phyloP scores from a whole-genome alignment of 495 filamentous ascomycete species.

The Xylaria venustula region DNA sequence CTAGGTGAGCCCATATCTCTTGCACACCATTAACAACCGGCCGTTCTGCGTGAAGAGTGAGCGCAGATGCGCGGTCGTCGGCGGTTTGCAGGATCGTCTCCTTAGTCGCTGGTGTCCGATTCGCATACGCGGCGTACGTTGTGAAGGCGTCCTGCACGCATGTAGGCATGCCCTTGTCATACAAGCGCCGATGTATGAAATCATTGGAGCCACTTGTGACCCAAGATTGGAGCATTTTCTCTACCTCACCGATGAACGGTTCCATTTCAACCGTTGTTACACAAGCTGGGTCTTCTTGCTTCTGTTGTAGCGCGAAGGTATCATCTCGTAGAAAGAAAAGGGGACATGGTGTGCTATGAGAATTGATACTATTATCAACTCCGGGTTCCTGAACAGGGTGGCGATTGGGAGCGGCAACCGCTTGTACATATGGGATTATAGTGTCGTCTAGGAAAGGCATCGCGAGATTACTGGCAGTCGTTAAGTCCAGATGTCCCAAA shows the following conservation, averaged over 20 bases:
- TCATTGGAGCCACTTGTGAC: conserved; percentile 21
- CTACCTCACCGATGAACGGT: conserved; percentile 25
- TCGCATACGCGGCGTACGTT: conserved; percentile 25
- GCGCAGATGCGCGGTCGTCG: conserved; percentile 14
- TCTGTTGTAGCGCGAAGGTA: conserved; percentile 22
- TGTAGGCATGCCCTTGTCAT: conserved; percentile 26
- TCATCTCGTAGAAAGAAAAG: conserved; percentile 23
- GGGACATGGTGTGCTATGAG: not conserved
- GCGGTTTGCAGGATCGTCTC: conserved; percentile 26
- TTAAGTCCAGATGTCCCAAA: not conserved
- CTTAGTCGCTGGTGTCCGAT: conserved; percentile 16
- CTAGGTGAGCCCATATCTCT: conserved; percentile 30
- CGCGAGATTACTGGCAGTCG: not conserved
- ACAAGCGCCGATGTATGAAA: conserved; percentile 42
- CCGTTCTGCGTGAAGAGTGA: not conserved
- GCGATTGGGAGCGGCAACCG: not conserved
- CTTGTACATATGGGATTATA: not conserved
- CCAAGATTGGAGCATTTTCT: conserved; percentile 26
- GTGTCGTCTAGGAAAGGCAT: not conserved
- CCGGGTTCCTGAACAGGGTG: not conserved
- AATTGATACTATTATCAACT: conserved; percentile 4
- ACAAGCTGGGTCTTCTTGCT: conserved; percentile 1
- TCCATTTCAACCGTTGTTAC: conserved; percentile 16
- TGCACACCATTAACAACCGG: not conserved
- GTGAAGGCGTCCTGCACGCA: conserved; percentile 32